Evolutionary conservation across 345 rosid species (phyloP), one percentile per base, ranked within the genome.

Genomic region (Sisymbrium irio): DNA sequence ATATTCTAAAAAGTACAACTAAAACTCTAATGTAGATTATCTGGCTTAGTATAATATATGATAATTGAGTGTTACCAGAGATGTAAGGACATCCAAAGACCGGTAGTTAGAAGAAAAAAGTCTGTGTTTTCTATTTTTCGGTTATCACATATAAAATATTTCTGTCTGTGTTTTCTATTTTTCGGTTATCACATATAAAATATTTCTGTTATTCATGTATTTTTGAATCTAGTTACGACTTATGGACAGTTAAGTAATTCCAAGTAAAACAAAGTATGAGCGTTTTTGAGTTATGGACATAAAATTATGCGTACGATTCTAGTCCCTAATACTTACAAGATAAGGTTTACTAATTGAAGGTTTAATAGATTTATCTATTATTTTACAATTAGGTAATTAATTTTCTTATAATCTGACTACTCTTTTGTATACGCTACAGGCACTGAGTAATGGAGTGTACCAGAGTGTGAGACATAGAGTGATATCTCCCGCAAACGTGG

Each of bases 381-480:
- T 7, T 7, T 8, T 41, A 22, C 40, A 46, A 11, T 11, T 17
- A 44, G 41, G 54, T 30, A 17, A 63, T 3, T 30, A 6, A 44
- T 6, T 18, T 45, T 7, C 55, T 45, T 19, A 15, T 14, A 61
- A 40, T 40, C 3, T 18, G 41, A 62, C 32, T 60, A 40, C 27
- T 11, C 3, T 3, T 62, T 41, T 60, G 27, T 30, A 30, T 13
- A 35, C 1, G 25, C 25, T 22, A 37, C 53, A 90, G 95, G 96
- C 89, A 35, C 19, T 87, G 53, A 93, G 97, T 83, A 90, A 87
- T 67, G 90, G 83, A n/a, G 74, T 76, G 19, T 93, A 85, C 82
- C 85, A 81, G 71, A 90, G 97, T 65, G 75, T 82, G 7, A 77
- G 81, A 40, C 98, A 90, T 71, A 57, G 97, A 56, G 98, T 86